Evolutionary conservation across 805 yeast genomes (phyloP), one percentile per base, ranked within the genome.

Genomic region (Saccharomyces jurei): DNA sequence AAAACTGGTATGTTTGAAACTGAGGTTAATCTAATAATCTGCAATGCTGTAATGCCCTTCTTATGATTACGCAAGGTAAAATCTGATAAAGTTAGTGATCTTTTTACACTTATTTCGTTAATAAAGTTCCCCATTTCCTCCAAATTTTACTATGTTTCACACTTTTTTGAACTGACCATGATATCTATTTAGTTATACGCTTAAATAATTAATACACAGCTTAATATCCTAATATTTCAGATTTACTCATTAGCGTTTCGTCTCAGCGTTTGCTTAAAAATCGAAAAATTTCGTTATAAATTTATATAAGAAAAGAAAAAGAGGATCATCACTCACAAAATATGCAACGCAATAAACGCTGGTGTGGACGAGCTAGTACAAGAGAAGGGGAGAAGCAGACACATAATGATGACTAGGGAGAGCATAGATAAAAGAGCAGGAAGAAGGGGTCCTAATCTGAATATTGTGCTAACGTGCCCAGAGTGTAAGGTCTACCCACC

Each of bases 401-500:
- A 8, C 31, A 50, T 47, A 48, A 44, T 58, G 55, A 36, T 36
- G 44, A 17, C 44, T 36, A 36, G 44, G 44, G 44, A 36, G 25
- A 36, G 44, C 44, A 21, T 36, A 36, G 44, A 36, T 36, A 36
- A 21, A 36, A 36, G 44, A 36, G 44, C 44, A 36, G 59, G 63
- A 50, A 70, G 70, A 56, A 72, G 66, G 56, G 95, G 94, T 31
- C 90, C 90, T 22, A 87, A 92, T 73, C 77, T 92, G 67, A 92
- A 89, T 69, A 90, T 92, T 60, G 87, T 89, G 13, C 77, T 92
- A 58, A 84, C 92, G 17, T 92, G 99, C 69, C 98, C 98, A 1
- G 99, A 92, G 67, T 92, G 99, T 74, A 87, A 89, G 68, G 91
- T 88, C 32, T 88, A 83, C 65, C 99, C 99, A 13, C 99, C 99